These are phyloP conservation scores for Hymenoscyphus albidus DNA, from an alignment of 2,329 filamentous ascomycete genomes.

Conservation along the genomic window DNA sequence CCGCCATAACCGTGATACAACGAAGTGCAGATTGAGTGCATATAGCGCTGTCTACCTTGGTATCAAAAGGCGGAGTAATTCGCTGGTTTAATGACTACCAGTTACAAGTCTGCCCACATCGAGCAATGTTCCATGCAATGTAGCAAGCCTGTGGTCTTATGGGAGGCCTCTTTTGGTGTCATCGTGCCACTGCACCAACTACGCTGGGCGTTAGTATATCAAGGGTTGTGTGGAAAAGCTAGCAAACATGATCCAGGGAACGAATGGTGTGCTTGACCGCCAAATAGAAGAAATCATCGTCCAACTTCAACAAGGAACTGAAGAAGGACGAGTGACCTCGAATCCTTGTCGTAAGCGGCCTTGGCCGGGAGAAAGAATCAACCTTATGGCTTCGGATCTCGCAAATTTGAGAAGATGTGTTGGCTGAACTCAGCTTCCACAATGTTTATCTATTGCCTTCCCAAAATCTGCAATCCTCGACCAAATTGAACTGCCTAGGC, in stretches of 20 bases:
- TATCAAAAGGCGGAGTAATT: not conserved
- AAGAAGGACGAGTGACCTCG: conserved; percentile 1
- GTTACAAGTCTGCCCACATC: not conserved
- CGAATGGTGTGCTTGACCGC: conserved; percentile 5
- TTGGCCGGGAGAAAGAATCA: not conserved
- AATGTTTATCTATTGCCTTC: not conserved
- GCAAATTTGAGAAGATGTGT: not conserved
- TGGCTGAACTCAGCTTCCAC: conserved; percentile 1
- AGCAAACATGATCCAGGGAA: conserved; percentile 5
- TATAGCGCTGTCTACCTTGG: not conserved
- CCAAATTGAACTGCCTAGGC: not conserved
- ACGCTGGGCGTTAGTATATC: not conserved
- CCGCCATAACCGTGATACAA: conserved; percentile 2
- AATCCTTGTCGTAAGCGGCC: conserved; percentile 2
- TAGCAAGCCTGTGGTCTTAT: not conserved
- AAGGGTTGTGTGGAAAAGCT: not conserved
- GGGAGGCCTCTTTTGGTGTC: not conserved
- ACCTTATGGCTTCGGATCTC: not conserved
- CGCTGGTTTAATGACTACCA: not conserved
- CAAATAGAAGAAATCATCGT: not conserved
- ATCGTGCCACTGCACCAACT: not conserved
- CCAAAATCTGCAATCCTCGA: not conserved
- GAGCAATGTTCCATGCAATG: not conserved
- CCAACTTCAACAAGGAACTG: not conserved
- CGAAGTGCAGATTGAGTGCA: not conserved